These are phyloP conservation scores for Boletus vinaceobasis DNA, from an alignment of 768 basidiomycete genomes.

Conservation along the genomic window DNA sequence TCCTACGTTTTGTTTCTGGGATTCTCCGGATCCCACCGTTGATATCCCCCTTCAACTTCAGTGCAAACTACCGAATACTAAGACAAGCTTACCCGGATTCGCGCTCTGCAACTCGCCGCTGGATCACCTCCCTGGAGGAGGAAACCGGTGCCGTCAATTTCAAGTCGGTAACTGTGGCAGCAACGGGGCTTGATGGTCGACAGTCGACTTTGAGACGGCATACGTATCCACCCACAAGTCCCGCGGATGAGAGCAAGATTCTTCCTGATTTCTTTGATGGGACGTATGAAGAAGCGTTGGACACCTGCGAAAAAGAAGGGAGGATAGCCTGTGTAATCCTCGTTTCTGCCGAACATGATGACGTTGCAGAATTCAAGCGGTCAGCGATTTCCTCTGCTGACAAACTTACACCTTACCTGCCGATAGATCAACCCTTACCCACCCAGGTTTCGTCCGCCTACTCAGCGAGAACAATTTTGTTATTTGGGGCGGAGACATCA, in stretches of 20 bases:
- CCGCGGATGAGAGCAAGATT: conserved; percentile 41
- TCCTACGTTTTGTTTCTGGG: conserved; percentile 65
- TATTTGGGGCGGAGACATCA: conserved; percentile 91
- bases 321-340: conserved; percentile 79
- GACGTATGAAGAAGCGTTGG: conserved; percentile 77
- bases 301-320: conserved; percentile 63
- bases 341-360: conserved; percentile 88
- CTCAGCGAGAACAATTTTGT: conserved; percentile 73
- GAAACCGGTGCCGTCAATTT: conserved; percentile 75
- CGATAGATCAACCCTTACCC: conserved; percentile 67
- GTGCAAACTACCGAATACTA: conserved; percentile 40
- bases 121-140: conserved; percentile 79
- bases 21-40: conserved; percentile 68
- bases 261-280: conserved; percentile 82
- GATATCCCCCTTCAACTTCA: conserved; percentile 46
- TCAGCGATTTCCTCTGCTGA: conserved; percentile 26
- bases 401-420: not conserved
- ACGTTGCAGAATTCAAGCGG: conserved; percentile 85
- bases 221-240: conserved; percentile 24
- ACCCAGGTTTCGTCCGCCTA: conserved; percentile 62
- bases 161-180: conserved; percentile 36
- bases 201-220: conserved; percentile 44
- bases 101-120: conserved; percentile 63
- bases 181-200: conserved; percentile 37
- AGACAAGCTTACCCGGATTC: conserved; percentile 38